These are phyloP conservation scores for Colletotrichum australisinense DNA, from an alignment of 2,329 filamentous ascomycete genomes.

Conservation along the genomic window DNA sequence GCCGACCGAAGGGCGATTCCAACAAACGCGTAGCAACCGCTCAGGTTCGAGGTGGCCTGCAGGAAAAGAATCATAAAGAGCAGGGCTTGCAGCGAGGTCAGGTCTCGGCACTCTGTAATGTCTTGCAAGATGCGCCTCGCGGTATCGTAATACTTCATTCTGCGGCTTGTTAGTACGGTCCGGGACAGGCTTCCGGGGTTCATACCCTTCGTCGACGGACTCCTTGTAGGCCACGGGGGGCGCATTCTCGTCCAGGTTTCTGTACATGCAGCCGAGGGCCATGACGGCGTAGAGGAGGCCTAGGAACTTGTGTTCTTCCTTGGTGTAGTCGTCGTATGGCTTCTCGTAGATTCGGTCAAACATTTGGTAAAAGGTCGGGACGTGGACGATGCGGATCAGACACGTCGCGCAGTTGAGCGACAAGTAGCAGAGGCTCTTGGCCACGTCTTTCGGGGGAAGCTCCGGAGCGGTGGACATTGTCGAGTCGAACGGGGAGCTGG, in stretches of 20 bases:
- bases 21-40: constrained; percentile 83
- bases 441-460: constrained; percentile 73
- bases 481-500: constrained; percentile 73
- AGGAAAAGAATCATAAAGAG: constrained; percentile 86
- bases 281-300: constrained; percentile 77
- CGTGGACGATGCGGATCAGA: constrained; percentile 78
- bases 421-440: constrained; percentile 64
- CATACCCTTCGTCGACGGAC: constrained; percentile 68
- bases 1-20: constrained; percentile 81
- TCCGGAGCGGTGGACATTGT: constrained; percentile 68
- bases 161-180: constrained; percentile 48
- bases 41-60: constrained; percentile 82
- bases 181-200: not conserved
- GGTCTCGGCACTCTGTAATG: constrained; percentile 77
- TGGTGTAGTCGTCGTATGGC: constrained; percentile 69
- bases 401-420: constrained; percentile 68
- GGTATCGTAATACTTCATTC: constrained; percentile 79
- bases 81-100: constrained; percentile 79
- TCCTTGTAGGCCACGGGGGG: constrained; percentile 60
- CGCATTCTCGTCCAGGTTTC: constrained; percentile 65
- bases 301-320: constrained; percentile 76
- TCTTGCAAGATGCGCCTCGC: constrained; percentile 75
- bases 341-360: constrained; percentile 83
- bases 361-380: constrained; percentile 82
- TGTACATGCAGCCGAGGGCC: constrained; percentile 80